phyloP scores from a whole-genome alignment of 2,329 filamentous ascomycete species.

The Aureobasidium namibiae region DNA sequence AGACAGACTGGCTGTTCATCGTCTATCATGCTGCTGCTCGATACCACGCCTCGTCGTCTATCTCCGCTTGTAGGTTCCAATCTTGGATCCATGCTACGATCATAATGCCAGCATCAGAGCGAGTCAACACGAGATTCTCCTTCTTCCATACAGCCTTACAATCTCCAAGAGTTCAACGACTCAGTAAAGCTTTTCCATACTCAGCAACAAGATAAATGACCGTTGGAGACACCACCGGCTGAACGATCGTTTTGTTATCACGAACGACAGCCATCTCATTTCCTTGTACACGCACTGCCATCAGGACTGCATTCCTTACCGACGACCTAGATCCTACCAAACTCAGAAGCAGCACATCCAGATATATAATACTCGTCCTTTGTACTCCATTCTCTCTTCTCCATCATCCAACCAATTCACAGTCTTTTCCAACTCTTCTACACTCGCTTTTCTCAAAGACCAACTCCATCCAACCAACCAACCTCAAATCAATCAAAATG shows the following conservation, averaged over 20 bases:
- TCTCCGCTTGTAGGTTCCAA: not conserved
- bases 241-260: not conserved
- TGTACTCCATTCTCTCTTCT: not conserved
- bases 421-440: not conserved
- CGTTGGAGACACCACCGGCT: not conserved
- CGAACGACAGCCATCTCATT: constrained; percentile 4
- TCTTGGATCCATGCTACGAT: not conserved
- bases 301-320: constrained; percentile 3
- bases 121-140: not conserved
- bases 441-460: constrained; percentile 10
- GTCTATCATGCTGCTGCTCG: not conserved
- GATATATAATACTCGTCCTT: constrained; percentile 7
- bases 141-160: not conserved
- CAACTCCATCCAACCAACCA: not conserved
- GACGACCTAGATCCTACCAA: not conserved
- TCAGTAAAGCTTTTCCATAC: constrained; percentile 7
- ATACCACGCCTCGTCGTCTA: not conserved
- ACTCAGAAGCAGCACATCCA: not conserved
- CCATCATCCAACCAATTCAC: constrained; percentile 6
- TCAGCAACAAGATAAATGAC: not conserved
- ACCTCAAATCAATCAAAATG: constrained; percentile 7
- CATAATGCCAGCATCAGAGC: not conserved
- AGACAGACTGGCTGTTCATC: not conserved
- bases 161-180: not conserved
- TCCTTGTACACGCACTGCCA: not conserved